Percentiles rank a stretch among this genome's conserved stretches.
Conservation (phyloP, 208 protist genomes). For the Strigomonas galati region DNA sequence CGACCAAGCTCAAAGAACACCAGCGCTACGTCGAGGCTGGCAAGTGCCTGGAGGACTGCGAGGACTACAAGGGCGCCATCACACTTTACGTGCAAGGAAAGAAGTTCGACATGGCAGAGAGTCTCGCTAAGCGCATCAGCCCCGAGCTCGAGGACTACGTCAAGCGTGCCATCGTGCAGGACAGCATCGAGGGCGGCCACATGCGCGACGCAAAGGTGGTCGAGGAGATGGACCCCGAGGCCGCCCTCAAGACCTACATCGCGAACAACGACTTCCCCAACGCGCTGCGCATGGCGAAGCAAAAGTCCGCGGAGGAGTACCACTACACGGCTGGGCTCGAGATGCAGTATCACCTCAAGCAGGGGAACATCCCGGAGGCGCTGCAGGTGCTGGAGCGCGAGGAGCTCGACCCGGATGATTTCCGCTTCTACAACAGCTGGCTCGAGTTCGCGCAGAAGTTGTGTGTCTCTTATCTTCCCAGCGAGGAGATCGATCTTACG, state of each 20-base stretch:
- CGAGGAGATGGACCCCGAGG: slow-evolving; percentile 87
- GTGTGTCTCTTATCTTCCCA: slow-evolving; percentile 38
- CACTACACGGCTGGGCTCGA: slow-evolving; percentile 69
- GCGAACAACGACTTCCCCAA: slow-evolving; percentile 77
- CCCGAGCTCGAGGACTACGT: slow-evolving; percentile 89
- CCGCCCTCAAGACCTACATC: slow-evolving; percentile 88
- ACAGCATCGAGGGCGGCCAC: slow-evolving; percentile 79
- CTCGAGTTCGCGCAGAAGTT: slow-evolving; percentile 58
- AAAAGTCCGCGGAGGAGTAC: slow-evolving; percentile 55
- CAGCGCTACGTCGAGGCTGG: slow-evolving; percentile 86
- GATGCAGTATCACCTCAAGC: slow-evolving; percentile 71
- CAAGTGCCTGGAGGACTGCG: slow-evolving; percentile 87
- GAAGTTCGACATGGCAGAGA: slow-evolving; percentile 91
- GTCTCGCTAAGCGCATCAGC: slow-evolving; percentile 79
- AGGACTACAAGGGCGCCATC: slow-evolving; percentile 91
- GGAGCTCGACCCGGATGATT: slow-evolving; percentile 75
- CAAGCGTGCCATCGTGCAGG: slow-evolving; percentile 83
- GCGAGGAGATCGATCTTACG: slow-evolving; percentile 42
- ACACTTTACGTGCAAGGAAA: slow-evolving; percentile 93
- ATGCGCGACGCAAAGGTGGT: slow-evolving; percentile 78
- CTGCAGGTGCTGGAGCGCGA: slow-evolving; percentile 64
- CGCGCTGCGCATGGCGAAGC: slow-evolving; percentile 73
- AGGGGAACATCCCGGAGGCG: slow-evolving; percentile 47
- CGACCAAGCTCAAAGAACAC: slow-evolving; percentile 74
- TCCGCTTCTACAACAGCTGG: slow-evolving; percentile 89